Evolutionary conservation across 805 yeast genomes (phyloP).

Genomic region (Wickerhamomyces rabaulensis): DNA sequence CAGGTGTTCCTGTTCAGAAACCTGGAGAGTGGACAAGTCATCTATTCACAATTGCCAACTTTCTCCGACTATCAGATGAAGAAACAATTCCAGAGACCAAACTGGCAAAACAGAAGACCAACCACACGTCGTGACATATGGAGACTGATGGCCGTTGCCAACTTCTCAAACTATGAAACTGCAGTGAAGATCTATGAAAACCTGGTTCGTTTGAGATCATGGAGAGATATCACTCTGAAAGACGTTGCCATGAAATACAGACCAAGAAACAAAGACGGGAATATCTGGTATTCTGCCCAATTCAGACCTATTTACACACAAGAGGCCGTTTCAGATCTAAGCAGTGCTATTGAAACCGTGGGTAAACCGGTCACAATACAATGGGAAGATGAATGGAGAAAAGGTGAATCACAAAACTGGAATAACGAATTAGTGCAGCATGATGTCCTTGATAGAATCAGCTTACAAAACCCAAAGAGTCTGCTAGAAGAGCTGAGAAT

Average conservation of each 20-base stretch:
- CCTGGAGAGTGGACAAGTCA: slow-evolving; percentile 82
- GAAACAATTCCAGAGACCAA: slow-evolving; percentile 71
- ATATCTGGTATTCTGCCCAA: slow-evolving; percentile 83
- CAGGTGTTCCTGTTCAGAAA: slow-evolving; percentile 81
- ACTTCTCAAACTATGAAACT: slow-evolving; percentile 50
- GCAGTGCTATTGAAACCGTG: slow-evolving; percentile 62
- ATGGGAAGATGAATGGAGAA: slow-evolving; percentile 89
- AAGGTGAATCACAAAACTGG: slow-evolving; percentile 80
- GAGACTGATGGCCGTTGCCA: slow-evolving; percentile 85
- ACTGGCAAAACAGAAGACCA: slow-evolving; percentile 86
- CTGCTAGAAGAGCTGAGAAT: slow-evolving; percentile 52
- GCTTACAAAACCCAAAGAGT: slow-evolving; percentile 62
- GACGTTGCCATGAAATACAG: slow-evolving; percentile 64
- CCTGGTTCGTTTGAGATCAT: slow-evolving; percentile 64
- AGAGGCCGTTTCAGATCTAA: slow-evolving; percentile 85
- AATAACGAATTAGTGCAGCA: slow-evolving; percentile 52
- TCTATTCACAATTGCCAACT: slow-evolving; percentile 80
- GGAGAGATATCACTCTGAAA: slow-evolving; percentile 59
- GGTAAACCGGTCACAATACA: slow-evolving; percentile 38
- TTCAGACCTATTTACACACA: slow-evolving; percentile 87
- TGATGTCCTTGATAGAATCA: slow-evolving; percentile 45
- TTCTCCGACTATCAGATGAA: slow-evolving; percentile 38
- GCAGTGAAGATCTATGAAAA: slow-evolving; percentile 73
- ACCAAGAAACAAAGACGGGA: slow-evolving; percentile 68
- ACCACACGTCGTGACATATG: slow-evolving; percentile 78